Evolutionary conservation across 2,329 filamentous ascomycete genomes (phyloP), one percentile per base, ranked within the genome.

Genomic region (Orbilia brochopaga): DNA sequence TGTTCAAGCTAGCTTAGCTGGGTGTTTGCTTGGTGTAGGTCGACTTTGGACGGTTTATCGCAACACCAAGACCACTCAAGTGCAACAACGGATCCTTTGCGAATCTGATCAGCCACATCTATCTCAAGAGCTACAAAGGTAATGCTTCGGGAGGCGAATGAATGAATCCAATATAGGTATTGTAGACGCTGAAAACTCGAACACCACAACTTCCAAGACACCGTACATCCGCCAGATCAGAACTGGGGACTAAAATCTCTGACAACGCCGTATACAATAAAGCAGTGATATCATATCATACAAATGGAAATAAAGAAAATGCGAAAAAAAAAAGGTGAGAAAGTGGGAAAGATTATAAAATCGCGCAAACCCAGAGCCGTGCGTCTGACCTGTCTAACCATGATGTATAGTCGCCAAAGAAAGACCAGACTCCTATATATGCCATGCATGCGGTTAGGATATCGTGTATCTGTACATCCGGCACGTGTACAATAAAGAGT

Each of bases 231-330:
- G 21, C 52, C 44, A 58, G 37, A 44, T n/a, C 51, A 40, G 37
- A 13, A n/a, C n/a, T n/a, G n/a, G 48, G 17, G 42, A 53, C 21
- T 2, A 4, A 21, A 46, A 51, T 52, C n/a, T 51, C 11, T 50
- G 32, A 56, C 13, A 58, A 69, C 57, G 64, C 64, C 65, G 17
- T 24, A 37, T 8, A 44, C 51, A 54, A 53, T 52, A 40, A 58
- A 46, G 30, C 35, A 44, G 51, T 52, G 46, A 53, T 42, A 59
- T 64, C 58, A 60, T 70, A 70, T 70, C 66, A 60, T 70, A 64
- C 66, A 70, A 63, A 63, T 59, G 53, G 40, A 58, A 59, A 17
- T 7, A 17, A 27, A 48, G 37, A 56, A n/a, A n/a, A n/a, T n/a
- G n/a, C n/a, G n/a, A n/a, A n/a, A n/a, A n/a, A n/a, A n/a, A n/a